phyloP scores from a whole-genome alignment of 805 yeast genomes.

The Maudiozyma serrabonitensis region DNA sequence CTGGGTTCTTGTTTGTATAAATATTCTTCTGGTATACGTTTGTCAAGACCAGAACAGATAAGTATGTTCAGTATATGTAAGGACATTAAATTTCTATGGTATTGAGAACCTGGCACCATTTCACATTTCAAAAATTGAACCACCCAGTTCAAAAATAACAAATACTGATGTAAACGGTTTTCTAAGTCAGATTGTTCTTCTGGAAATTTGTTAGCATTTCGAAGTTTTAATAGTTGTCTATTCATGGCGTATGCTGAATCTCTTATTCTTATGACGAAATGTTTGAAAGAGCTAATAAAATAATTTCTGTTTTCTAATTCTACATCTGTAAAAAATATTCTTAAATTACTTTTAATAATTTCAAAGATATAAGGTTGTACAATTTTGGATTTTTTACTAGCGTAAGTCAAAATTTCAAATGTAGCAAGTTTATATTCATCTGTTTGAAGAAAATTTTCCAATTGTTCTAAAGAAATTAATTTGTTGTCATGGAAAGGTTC shows the following conservation, averaged over 20 bases:
- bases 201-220: conserved; percentile 30
- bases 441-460: conserved; percentile 37
- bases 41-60: conserved; percentile 49
- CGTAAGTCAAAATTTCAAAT: conserved; percentile 49
- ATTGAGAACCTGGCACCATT: conserved; percentile 48
- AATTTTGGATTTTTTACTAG: conserved; percentile 52
- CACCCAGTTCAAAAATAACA: conserved; percentile 35
- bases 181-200: conserved; percentile 30
- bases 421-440: conserved; percentile 40
- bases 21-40: conserved; percentile 28
- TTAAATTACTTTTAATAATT: conserved; percentile 36
- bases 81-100: conserved; percentile 43
- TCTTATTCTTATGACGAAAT: conserved; percentile 53
- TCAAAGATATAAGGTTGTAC: conserved; percentile 39
- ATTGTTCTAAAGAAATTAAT: conserved; percentile 27
- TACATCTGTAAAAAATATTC: conserved; percentile 49
- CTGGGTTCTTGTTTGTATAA: conserved; percentile 37
- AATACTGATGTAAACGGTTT: conserved; percentile 26
- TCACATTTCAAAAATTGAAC: conserved; percentile 30
- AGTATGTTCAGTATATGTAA: conserved; percentile 38
- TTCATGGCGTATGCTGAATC: conserved; percentile 55
- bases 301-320: conserved; percentile 62
- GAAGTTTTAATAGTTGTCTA: conserved; percentile 40
- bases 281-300: conserved; percentile 50
- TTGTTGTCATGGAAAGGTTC: conserved; percentile 38